Evolutionary conservation across 2,329 filamentous ascomycete species (phyloP).

Genomic region (Calcarisporium arbuscula): DNA sequence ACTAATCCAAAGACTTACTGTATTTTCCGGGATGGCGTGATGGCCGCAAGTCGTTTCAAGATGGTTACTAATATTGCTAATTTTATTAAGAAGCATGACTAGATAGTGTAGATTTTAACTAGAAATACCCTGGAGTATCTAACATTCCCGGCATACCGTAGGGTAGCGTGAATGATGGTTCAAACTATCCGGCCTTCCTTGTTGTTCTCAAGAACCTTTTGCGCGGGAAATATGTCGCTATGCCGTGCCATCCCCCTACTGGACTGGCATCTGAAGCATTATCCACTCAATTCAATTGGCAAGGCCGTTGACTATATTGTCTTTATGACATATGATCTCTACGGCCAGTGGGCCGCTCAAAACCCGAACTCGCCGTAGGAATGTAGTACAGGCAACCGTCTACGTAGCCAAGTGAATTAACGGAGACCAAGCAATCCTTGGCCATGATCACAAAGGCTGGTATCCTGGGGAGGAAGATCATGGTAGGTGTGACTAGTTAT

Average conservation of each 20-base stretch:
- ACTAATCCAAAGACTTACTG: constrained; percentile 8
- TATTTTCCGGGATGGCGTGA: constrained; percentile 14
- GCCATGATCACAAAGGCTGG: constrained; percentile 21
- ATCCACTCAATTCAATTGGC: constrained; percentile 17
- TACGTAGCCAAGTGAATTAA: constrained; percentile 22
- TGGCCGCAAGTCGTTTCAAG: constrained; percentile 20
- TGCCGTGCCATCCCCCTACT: constrained; percentile 21
- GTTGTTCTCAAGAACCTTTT: constrained; percentile 2
- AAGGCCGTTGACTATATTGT: constrained; percentile 27
- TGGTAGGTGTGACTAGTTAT: constrained; percentile 19
- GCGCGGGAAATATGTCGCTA: too few relatives aligned
- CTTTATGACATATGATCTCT: constrained; percentile 31
- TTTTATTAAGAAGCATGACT: constrained; percentile 32
- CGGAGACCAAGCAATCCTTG: constrained; percentile 20
- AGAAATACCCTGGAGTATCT: constrained; percentile 28
- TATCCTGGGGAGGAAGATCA: constrained; percentile 15
- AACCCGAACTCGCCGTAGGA: too few relatives aligned
- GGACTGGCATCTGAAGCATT: constrained; percentile 27
- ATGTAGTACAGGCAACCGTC: constrained; percentile 16
- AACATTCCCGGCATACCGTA: constrained; percentile 23
- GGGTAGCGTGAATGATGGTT: constrained; percentile 10
- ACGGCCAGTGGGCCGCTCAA: constrained; percentile 31
- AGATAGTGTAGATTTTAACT: constrained; percentile 35
- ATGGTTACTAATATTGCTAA: constrained; percentile 26
- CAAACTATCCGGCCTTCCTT: constrained; percentile 14